Base-by-base conservation (phyloP, 495 filamentous ascomycete genomes). In the Glarea lozoyensis region DNA sequence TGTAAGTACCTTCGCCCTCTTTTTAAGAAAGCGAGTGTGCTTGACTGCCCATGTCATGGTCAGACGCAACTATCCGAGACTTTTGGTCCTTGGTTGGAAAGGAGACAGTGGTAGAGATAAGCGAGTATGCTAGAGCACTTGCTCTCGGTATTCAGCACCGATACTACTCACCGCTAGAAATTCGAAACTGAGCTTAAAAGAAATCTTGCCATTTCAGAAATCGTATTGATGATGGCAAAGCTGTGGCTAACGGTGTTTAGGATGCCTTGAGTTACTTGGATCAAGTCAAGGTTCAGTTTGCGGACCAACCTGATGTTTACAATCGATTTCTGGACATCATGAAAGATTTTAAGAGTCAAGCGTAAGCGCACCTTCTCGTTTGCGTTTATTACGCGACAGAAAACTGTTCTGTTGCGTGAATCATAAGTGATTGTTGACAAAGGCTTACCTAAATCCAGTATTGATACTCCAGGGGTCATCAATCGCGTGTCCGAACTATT, bases 321-420 rank as follows among this genome's bases (percentile, higher is more conserved):
- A 99, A 99, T 59, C 77, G 83, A 16, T 99, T 99, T 55, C 65
- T 99, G 40, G 92, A 99, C 51, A 99, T 99, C 38, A 99, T 99
- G 93, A 99, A 99, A 61, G 93, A 99, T 49, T 99, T 99, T 66
- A 99, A 99, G 66, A 94, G 88, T 54, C 89, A 94, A 66, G 86
- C 88, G 79, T 92, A 65, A 67, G 85, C 73, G 42, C 47, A 25
- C 37, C 52, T 9, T 23, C 25, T 41, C 30, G 27, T 19, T 50
- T 42, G 54, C 46, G 4, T 16, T 21, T 24, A 10, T 15, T 21
- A 7, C 3, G 18, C 4, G 4, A 37, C 10, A 38, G 17, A 16
- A 38, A 23, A 12, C 9, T 36, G 25, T 29, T 29, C 25, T 36
- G n/a, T n/a, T n/a, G n/a, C n/a, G n/a, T n/a, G n/a, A n/a, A n/a